A percentile compares a stretch with the other conserved stretches of the same genome.
These are phyloP conservation scores for Excoecaria agallocha DNA, from an alignment of 345 rosid species.

Conservation along the genomic window DNA sequence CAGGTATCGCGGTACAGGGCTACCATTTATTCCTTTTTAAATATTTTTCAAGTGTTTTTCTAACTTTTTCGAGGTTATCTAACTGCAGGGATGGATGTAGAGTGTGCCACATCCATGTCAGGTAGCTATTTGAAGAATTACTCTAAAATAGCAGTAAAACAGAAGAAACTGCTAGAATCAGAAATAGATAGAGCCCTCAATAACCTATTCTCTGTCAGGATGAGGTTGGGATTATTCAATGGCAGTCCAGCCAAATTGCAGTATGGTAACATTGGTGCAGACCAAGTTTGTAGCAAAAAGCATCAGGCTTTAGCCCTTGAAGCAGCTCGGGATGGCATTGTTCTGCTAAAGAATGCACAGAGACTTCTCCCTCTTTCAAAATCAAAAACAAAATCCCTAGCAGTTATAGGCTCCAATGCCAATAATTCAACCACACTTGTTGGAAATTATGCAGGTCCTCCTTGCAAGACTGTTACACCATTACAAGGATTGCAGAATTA, in stretches of 20 bases:
- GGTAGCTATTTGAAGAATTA: conserved; percentile 54
- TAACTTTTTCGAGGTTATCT: neutral
- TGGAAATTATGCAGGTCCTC: conserved; percentile 79
- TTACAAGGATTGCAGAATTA: conserved; percentile 54
- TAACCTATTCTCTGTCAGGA: conserved; percentile 68
- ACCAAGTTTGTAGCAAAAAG: conserved; percentile 54
- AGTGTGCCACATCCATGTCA: conserved; percentile 38
- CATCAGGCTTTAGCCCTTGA: conserved; percentile 75
- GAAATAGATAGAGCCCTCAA: conserved; percentile 62
- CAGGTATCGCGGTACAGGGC: neutral
- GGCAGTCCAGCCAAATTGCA: conserved; percentile 56
- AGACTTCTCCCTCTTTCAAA: conserved; percentile 58
- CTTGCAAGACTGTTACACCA: conserved; percentile 56
- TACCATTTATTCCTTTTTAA: neutral
- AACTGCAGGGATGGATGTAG: conserved; percentile 67
- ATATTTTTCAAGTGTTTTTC: neutral
- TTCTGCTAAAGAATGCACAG: conserved; percentile 62
- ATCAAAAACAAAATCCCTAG: conserved; percentile 43
- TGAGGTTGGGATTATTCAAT: conserved; percentile 80
- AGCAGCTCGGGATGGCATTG: conserved; percentile 78
- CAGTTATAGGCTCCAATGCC: conserved; percentile 80
- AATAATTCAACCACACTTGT: conserved; percentile 46
- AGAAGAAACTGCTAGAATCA: conserved; percentile 51
- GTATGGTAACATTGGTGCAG: conserved; percentile 58
- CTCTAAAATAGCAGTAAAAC: conserved; percentile 56